Conservation (phyloP, 768 basidiomycete genomes). For the Boletus pseudopeckii region DNA sequence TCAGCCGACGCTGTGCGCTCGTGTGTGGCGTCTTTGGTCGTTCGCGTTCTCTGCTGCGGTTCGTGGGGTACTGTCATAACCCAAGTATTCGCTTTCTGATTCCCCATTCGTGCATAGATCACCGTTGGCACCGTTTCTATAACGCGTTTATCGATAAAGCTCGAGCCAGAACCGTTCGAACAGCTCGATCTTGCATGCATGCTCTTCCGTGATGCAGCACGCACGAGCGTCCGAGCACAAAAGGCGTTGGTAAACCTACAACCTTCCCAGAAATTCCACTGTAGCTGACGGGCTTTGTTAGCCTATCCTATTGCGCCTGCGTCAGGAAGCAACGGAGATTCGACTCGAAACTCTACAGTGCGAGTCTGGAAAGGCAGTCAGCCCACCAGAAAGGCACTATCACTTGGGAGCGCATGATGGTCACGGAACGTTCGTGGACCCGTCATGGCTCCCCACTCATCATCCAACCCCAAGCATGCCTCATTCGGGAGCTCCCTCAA, state of each 20-base stretch:
- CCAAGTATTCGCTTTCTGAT: neutral
- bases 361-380: slow-evolving; percentile 2
- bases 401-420: slow-evolving; percentile 35
- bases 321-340: slow-evolving; percentile 39
- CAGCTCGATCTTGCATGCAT: slow-evolving; percentile 46
- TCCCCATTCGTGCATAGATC: slow-evolving; percentile 33
- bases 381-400: slow-evolving; percentile 14
- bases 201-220: slow-evolving; percentile 14
- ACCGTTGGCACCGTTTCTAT: slow-evolving; percentile 55
- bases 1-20: slow-evolving; percentile 44
- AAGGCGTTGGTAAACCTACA: slow-evolving; percentile 39
- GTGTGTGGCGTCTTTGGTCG: slow-evolving; percentile 61
- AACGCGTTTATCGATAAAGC: slow-evolving; percentile 38
- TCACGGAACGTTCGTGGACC: slow-evolving; percentile 28
- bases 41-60: slow-evolving; percentile 54
- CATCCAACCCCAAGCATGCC: neutral
- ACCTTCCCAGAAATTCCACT: neutral
- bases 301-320: slow-evolving; percentile 47
- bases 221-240: slow-evolving; percentile 46
- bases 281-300: slow-evolving; percentile 14
- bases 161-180: slow-evolving; percentile 44
- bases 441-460: neutral
- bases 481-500: neutral
- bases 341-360: slow-evolving; percentile 15
- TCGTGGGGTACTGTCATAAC: slow-evolving; percentile 17